Percentiles rank a stretch among this genome's conserved stretches.
phyloP scores from a whole-genome alignment of 352 stramenopile species.

The Phytophthora hybrid region DNA sequence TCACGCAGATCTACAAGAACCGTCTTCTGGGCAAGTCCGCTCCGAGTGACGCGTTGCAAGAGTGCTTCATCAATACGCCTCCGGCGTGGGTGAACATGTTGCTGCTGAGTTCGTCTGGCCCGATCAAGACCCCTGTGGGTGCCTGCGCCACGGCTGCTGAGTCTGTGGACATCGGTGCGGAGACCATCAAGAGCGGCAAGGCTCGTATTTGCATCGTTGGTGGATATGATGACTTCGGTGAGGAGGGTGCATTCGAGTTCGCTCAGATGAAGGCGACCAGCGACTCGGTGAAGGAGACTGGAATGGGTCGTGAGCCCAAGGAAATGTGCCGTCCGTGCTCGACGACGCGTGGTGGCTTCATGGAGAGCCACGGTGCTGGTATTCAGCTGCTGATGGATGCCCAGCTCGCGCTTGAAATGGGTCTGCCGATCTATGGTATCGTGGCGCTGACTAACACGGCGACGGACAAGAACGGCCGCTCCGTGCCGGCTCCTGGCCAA shows the following conservation, averaged over 20 bases:
- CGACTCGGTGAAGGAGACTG: conserved; percentile 82
- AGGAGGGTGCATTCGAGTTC: conserved; percentile 89
- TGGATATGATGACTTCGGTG: conserved; percentile 89
- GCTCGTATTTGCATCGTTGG: conserved; percentile 87
- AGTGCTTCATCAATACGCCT: conserved; percentile 91
- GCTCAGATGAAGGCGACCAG: conserved; percentile 92
- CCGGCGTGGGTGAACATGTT: conserved; percentile 93
- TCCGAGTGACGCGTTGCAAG: conserved; percentile 83
- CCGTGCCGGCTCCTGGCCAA: conserved; percentile 84
- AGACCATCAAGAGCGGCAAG: conserved; percentile 89
- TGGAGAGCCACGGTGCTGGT: conserved; percentile 89
- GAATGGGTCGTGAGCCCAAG: conserved; percentile 79
- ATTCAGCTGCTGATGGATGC: conserved; percentile 91
- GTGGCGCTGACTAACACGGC: conserved; percentile 87
- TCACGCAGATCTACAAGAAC: conserved; percentile 81
- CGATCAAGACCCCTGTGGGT: conserved; percentile 90
- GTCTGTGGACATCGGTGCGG: conserved; percentile 88
- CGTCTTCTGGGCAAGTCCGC: conserved; percentile 76
- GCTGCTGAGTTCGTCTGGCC: conserved; percentile 84
- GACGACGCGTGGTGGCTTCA: conserved; percentile 83
- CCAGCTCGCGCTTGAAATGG: conserved; percentile 88
- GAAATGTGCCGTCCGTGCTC: conserved; percentile 90
- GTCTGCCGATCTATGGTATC: conserved; percentile 86
- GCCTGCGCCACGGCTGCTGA: conserved; percentile 88
- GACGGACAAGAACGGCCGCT: conserved; percentile 90